Conservation (phyloP, 2,329 filamentous ascomycete genomes). For the Penicillium sp. region DNA sequence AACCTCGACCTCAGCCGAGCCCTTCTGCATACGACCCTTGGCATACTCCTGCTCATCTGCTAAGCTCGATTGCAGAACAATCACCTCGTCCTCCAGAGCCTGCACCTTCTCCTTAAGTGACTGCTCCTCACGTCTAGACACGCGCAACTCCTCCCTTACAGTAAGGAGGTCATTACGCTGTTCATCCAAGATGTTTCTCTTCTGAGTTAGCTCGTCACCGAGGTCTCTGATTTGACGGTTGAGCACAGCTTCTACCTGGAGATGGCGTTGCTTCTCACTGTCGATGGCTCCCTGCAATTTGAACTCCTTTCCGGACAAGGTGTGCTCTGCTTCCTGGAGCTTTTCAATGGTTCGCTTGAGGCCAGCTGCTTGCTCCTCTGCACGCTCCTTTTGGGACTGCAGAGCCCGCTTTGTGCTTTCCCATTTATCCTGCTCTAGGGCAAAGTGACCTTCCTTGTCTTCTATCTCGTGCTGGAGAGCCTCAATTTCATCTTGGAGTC, state of each 20-base stretch:
- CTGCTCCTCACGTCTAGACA: constrained; percentile 66
- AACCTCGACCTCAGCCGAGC: constrained; percentile 61
- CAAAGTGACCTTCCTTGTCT: constrained; percentile 71
- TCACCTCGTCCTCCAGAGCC: constrained; percentile 74
- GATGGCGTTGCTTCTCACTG: constrained; percentile 72
- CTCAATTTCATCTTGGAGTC: constrained; percentile 60
- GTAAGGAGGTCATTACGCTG: constrained; percentile 67
- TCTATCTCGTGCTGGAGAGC: constrained; percentile 66
- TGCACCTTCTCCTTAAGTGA: constrained; percentile 67
- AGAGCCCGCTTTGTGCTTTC: constrained; percentile 67
- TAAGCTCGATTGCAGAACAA: constrained; percentile 68
- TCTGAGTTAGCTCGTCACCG: constrained; percentile 69
- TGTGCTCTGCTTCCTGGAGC: constrained; percentile 69
- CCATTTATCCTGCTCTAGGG: constrained; percentile 74
- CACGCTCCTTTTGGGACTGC: constrained; percentile 66
- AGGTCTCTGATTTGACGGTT: constrained; percentile 74
- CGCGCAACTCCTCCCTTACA: constrained; percentile 70
- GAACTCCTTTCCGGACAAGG: constrained; percentile 67
- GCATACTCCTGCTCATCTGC: constrained; percentile 68
- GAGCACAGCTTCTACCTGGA: constrained; percentile 70
- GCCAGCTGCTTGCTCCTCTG: constrained; percentile 68
- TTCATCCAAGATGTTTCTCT: constrained; percentile 67
- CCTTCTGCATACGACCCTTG: constrained; percentile 59
- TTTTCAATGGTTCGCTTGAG: constrained; percentile 73
- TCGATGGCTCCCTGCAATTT: constrained; percentile 70